Base-by-base conservation (phyloP, 106 monocot genomes). In the Dioscorea zingiberensis region DNA sequence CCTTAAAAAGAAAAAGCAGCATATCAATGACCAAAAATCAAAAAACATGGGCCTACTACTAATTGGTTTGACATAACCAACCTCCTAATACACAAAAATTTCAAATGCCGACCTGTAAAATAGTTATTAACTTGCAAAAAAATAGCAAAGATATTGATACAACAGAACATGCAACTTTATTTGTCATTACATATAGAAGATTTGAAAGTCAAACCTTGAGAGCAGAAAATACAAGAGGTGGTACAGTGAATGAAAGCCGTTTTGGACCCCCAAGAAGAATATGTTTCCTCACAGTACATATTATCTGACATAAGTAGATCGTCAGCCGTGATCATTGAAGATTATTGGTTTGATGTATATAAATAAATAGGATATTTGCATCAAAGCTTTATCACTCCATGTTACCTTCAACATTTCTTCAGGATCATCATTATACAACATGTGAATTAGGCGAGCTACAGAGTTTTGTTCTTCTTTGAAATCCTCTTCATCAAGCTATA, bases 401-500 rank as follows among this genome's bases (percentile, higher is more conserved):
- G 27, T 13, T 85, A 97, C 95, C 97, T 92, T 79, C 63, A 98
- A 61, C 97, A 93, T 98, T 80, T 98, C 92, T 55, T 89, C 86
- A 27, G 85, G 81, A 61, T 92, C 86, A 74, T 98, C 92, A 78
- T 88, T 98, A 54, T 93, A 54, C 65, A 98, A 63, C 97, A 89
- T 93, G 59, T 98, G 97, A 77, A 98, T 93, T 7, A 98, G 86
- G 66, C 97, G 89, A 19, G 97, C 92, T 55, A 98, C 97, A 77
- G 97, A 98, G 27, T 98, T 98, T 58, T 98, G 97, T 57, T 98
- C 97, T 84, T 98, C 97, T 69, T 92, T 92, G 73, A 98, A 98
- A 76, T 98, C 97, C 60, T 98, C 97, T 69, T 98, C 97, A 74
- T 98, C 97, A 82, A 89, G 76, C 93, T 93, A 73, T 7, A 70